Base-by-base conservation (phyloP, 768 basidiomycete genomes). In the Tylopilus sp. region DNA sequence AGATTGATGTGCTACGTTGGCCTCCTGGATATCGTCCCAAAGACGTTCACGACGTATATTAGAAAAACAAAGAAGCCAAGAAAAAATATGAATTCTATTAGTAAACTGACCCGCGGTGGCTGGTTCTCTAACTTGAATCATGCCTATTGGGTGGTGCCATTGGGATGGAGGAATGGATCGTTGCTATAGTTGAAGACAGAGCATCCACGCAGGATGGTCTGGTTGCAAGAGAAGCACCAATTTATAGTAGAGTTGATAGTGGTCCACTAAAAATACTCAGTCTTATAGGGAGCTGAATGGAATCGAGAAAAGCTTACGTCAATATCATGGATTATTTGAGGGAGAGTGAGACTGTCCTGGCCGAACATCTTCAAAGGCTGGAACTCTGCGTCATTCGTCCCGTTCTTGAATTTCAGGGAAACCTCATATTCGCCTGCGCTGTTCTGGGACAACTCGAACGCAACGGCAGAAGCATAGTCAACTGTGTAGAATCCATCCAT, bases 401-500 rank as follows among this genome's bases (percentile, higher is more conserved):
- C 88, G 64, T 91, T 91, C 77, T 82, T 85, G 79, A 90, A 89
- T 68, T 80, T 84, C 80, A 91, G 75, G 57, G 88, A 81, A 61
- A 91, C 85, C 41, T 83, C 77, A 55, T 81, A 75, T 48, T 89
- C 81, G 28, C 85, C 85, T n/a, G 82, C 76, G 47, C 77, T 75
- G 22, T 81, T 79, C 46, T 81, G 75, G 33, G 61, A 69, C 53
- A 91, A 77, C 73, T 91, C 89, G 47, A 91, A 79, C 46, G 80
- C 85, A 48, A 89, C 66, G 26, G 84, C 85, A 43, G 86, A 83
- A 10, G 83, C 81, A 61, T 77, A 89, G 66, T 90, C 76, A 49
- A 83, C 89, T 90, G 50, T 18, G 35, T n/a, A 35, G 13, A n/a
- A 39, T 47, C 23, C 40, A 40, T n/a, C 17, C 6, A 36, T 8